phyloP scores from a whole-genome alignment of 2,329 filamentous ascomycete genomes.

The Colletotrichum salicis region DNA sequence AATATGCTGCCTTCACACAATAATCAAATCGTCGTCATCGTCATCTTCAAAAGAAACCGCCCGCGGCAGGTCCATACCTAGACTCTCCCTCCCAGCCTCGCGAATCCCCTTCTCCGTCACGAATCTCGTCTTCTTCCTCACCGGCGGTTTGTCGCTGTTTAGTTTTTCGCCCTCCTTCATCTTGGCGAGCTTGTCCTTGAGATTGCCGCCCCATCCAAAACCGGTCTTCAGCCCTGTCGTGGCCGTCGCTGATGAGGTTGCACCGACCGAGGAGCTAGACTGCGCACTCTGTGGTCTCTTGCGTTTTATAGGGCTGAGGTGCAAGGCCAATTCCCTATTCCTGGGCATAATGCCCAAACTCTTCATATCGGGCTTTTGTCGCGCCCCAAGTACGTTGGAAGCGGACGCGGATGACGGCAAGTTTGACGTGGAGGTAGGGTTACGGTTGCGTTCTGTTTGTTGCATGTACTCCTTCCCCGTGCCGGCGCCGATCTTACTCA shows the following conservation, averaged over 20 bases:
- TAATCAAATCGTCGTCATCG: conserved; percentile 63
- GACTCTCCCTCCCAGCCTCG: conserved; percentile 79
- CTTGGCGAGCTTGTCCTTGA: conserved; percentile 66
- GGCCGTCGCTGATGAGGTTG: conserved; percentile 31
- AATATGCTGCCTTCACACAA: conserved; percentile 38
- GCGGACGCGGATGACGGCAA: conserved; percentile 14
- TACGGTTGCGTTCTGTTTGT: conserved; percentile 39
- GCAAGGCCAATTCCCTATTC: conserved; percentile 57
- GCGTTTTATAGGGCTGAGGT: conserved; percentile 69
- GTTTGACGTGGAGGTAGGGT: not conserved
- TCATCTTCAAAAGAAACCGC: conserved; percentile 46
- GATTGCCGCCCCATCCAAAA: conserved; percentile 67
- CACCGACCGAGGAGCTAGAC: conserved; percentile 44
- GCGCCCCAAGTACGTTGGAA: conserved; percentile 40
- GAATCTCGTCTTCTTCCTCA: conserved; percentile 81
- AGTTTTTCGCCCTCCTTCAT: conserved; percentile 70
- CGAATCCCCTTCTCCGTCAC: conserved; percentile 81
- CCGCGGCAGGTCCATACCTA: conserved; percentile 62
- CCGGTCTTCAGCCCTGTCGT: conserved; percentile 41
- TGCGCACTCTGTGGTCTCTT: conserved; percentile 66
- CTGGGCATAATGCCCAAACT: conserved; percentile 55
- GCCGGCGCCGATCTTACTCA: conserved; percentile 72
- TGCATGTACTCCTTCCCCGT: conserved; percentile 79
- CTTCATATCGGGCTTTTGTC: conserved; percentile 54
- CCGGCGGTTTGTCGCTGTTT: conserved; percentile 52